Evolutionary conservation across 805 yeast species (phyloP).

Genomic region (Monosporozyma aerobia): DNA sequence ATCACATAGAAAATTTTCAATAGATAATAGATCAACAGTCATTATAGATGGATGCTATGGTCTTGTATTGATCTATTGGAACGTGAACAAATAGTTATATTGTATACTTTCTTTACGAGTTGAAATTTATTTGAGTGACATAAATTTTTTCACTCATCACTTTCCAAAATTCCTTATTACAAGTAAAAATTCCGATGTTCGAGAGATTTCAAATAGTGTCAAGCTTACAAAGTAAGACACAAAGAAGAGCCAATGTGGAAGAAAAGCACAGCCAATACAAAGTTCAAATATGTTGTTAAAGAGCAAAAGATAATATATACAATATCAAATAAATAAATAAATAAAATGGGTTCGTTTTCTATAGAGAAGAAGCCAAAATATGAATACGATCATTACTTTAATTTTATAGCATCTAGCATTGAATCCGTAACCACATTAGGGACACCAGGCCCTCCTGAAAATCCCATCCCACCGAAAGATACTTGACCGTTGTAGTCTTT

Average conservation of each 20-base stretch:
- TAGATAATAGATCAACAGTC: constrained; percentile 18
- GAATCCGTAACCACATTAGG: constrained; percentile 75
- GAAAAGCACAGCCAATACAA: background rate
- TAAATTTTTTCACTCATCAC: background rate
- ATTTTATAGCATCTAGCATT: constrained; percentile 41
- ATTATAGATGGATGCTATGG: background rate
- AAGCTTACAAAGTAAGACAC: background rate
- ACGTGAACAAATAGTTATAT: background rate
- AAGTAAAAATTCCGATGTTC: background rate
- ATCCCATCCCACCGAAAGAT: constrained; percentile 69
- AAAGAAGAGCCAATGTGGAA: background rate
- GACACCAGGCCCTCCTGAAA: constrained; percentile 77
- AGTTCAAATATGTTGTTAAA: background rate
- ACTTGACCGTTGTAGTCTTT: constrained; percentile 34
- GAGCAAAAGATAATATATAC: background rate
- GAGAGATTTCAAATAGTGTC: background rate
- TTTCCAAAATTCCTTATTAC: background rate
- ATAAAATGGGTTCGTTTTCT: too few relatives aligned
- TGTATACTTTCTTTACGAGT: background rate
- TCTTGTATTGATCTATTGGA: background rate
- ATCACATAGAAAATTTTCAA: constrained; percentile 21
- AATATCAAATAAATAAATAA: background rate
- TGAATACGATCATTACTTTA: background rate
- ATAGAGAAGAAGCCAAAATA: background rate
- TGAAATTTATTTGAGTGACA: background rate